Evolutionary conservation across 2,329 filamentous ascomycete genomes (phyloP).

Genomic region (Plectosphaerella sp.): DNA sequence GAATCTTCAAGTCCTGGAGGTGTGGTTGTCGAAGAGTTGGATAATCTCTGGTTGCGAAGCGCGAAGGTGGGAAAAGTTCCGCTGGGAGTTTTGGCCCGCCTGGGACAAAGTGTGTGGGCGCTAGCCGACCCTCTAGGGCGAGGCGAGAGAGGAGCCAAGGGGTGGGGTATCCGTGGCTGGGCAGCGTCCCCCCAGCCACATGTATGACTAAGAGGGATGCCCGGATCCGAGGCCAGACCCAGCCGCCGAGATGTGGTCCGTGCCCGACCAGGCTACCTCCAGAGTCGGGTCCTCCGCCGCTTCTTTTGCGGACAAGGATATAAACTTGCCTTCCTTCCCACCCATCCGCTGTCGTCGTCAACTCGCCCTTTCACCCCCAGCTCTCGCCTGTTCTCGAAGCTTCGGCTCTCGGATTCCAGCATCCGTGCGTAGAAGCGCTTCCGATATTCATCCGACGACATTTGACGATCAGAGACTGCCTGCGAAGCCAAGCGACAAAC

Average conservation of each 20-base stretch:
- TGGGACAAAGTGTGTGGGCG: conserved; percentile 10
- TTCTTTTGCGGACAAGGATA: conserved; percentile 4
- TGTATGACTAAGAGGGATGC: no score
- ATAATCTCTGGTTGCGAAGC: neutral
- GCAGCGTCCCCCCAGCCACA: no score
- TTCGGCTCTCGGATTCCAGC: no score
- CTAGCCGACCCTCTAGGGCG: conserved; percentile 9
- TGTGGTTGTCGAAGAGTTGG: conserved; percentile 12
- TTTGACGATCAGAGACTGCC: neutral
- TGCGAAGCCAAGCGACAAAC: no score
- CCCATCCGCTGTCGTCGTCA: conserved; percentile 7
- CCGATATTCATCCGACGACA: neutral
- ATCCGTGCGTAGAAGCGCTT: no score
- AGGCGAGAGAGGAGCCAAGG: neutral
- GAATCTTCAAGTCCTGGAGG: conserved; percentile 85
- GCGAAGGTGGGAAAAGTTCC: conserved; percentile 5
- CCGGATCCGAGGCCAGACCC: no score
- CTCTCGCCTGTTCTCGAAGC: no score
- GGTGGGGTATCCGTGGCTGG: neutral
- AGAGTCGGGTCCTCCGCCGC: conserved; percentile 3
- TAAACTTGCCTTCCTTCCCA: conserved; percentile 13
- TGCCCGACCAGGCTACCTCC: neutral
- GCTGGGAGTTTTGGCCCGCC: conserved; percentile 7
- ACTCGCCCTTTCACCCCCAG: neutral
- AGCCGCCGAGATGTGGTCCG: no score